These are phyloP conservation scores for Suhomyces guaymorum DNA, from an alignment of 1,139 yeast genomes.

Conservation along the genomic window DNA sequence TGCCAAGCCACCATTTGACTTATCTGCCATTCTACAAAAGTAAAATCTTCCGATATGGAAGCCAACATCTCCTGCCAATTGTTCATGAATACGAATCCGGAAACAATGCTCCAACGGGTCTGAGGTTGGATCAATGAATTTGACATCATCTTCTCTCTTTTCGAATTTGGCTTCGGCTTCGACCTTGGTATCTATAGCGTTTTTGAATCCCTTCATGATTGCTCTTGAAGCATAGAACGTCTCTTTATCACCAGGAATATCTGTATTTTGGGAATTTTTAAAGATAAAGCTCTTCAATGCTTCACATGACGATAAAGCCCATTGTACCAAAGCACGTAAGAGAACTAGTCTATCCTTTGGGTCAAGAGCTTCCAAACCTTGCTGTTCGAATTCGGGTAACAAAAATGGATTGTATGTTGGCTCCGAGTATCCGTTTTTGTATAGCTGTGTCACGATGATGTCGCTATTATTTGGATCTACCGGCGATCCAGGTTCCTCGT, in stretches of 20 bases:
- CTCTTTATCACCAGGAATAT: constrained; percentile 47
- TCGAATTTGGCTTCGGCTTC: constrained; percentile 36
- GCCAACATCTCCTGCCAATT: constrained; percentile 50
- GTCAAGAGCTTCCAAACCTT: constrained; percentile 46
- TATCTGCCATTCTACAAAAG: constrained; percentile 44
- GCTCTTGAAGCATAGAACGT: constrained; percentile 46
- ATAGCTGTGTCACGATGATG: constrained; percentile 23
- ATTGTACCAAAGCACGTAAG: constrained; percentile 47
- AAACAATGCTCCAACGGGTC: constrained; percentile 43
- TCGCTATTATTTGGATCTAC: constrained; percentile 45
- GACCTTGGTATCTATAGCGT: constrained; percentile 32
- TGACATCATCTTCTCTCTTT: constrained; percentile 32
- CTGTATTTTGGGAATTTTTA: constrained; percentile 35
- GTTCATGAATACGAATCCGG: constrained; percentile 40
- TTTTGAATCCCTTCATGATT: constrained; percentile 38
- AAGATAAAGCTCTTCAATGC: constrained; percentile 40
- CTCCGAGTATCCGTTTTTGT: constrained; percentile 7
- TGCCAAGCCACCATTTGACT: constrained; percentile 41
- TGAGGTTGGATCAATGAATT: constrained; percentile 45
- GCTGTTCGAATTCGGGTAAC: constrained; percentile 39
- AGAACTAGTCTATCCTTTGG: constrained; percentile 51
- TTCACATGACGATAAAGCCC: constrained; percentile 51
- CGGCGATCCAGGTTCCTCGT: constrained; percentile 19
- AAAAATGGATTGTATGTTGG: constrained; percentile 34
- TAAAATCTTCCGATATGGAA: constrained; percentile 48